phyloP scores from a whole-genome alignment of 2,329 filamentous ascomycete genomes.

The Scedosporium apiospermum region DNA sequence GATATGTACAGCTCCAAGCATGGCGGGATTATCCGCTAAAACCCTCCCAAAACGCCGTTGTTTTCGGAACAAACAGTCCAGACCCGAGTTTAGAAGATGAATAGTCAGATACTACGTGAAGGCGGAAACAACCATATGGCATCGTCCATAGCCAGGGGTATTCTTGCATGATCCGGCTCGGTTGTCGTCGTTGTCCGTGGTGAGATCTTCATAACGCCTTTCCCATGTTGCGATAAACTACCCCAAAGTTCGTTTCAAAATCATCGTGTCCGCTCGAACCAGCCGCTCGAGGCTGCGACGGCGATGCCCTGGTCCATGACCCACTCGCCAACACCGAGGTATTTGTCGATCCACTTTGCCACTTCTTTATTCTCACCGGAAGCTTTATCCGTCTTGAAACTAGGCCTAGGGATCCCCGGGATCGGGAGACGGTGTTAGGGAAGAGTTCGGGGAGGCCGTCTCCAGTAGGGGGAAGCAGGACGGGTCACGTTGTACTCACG shows the following conservation, averaged over 20 bases:
- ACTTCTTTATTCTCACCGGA: conserved; percentile 71
- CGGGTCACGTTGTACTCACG: conserved; percentile 58
- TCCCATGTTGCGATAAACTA: background rate
- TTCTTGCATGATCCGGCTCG: no score
- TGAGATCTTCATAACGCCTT: background rate
- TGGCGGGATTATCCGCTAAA: background rate
- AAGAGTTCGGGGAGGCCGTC: background rate
- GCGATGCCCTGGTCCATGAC: conserved; percentile 97
- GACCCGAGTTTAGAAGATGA: background rate
- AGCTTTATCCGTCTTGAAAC: conserved; percentile 80
- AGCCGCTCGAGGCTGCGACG: conserved; percentile 77
- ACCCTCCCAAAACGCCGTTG: background rate
- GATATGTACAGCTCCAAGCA: background rate
- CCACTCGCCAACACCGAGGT: conserved; percentile 91
- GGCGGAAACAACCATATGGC: background rate
- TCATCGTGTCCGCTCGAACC: conserved; percentile 83
- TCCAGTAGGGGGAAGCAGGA: no score
- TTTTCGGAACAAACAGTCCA: background rate
- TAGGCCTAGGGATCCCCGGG: conserved; percentile 46
- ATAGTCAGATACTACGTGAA: background rate
- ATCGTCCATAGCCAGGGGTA: no score
- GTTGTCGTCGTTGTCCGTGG: background rate
- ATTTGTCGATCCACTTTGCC: conserved; percentile 84
- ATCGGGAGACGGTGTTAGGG: conserved; percentile 13
- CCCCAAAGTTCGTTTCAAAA: background rate